Percentiles rank a stretch among this genome's conserved stretches.
Evolutionary conservation across 768 basidiomycete species (phyloP).

Genomic region (Amanita pseudoporphyria): DNA sequence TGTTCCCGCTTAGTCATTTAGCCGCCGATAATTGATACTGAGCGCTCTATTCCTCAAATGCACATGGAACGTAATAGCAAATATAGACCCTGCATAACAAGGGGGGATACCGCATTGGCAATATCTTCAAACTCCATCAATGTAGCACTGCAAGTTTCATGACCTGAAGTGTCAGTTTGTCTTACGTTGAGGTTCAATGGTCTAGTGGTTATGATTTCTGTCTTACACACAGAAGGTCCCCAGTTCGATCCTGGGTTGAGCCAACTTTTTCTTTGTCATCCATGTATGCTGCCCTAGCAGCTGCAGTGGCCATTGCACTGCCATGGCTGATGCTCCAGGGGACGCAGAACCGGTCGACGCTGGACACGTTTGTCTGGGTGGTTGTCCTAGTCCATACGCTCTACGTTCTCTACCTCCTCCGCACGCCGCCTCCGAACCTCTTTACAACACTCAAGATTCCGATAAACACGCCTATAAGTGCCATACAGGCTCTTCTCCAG

Average conservation of each 20-base stretch:
- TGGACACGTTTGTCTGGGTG: slow-evolving; percentile 22
- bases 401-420: slow-evolving; percentile 34
- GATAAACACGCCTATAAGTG: slow-evolving; percentile 42
- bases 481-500: slow-evolving; percentile 36
- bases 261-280: slow-evolving; percentile 19
- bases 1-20: too few relatives aligned
- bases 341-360: slow-evolving; percentile 7
- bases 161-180: too few relatives aligned
- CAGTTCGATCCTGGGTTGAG: slow-evolving; percentile 36
- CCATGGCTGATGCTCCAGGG: too few relatives aligned
- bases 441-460: slow-evolving; percentile 48
- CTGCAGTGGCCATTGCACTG: too few relatives aligned
- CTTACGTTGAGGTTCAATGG: slow-evolving; percentile 19
- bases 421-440: slow-evolving; percentile 49
- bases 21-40: too few relatives aligned
- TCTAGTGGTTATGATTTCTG: slow-evolving; percentile 38
- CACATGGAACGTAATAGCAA: too few relatives aligned
- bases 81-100: too few relatives aligned
- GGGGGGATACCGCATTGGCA: too few relatives aligned
- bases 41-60: too few relatives aligned
- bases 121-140: too few relatives aligned
- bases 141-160: too few relatives aligned
- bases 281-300: neutral
- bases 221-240: slow-evolving; percentile 30
- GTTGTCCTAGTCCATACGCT: slow-evolving; percentile 42